Conservation (phyloP, 2,329 filamentous ascomycete genomes). For the Acephala macrosclerotiorum region DNA sequence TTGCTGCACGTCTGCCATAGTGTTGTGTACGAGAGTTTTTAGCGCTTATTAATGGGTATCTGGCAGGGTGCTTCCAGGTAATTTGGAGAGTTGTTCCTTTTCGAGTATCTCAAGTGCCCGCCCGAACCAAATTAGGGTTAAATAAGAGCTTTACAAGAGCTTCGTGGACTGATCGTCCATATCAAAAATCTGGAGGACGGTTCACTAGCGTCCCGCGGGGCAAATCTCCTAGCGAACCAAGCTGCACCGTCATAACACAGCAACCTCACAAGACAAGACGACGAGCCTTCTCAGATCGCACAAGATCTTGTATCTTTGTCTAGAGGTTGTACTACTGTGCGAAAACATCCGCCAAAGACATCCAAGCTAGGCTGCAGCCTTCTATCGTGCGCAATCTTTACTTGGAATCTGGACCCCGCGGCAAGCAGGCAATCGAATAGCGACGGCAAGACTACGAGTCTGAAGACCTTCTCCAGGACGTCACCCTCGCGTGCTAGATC, state of each 20-base stretch:
- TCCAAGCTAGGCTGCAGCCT: background rate
- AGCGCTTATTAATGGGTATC: background rate
- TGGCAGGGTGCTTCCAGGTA: background rate
- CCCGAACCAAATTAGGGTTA: background rate
- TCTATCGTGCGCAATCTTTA: background rate
- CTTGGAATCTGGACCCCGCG: background rate
- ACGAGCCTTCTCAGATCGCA: background rate
- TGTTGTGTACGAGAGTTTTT: background rate
- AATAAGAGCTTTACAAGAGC: constrained; percentile 1
- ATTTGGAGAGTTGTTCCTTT: background rate
- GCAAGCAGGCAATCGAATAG: background rate
- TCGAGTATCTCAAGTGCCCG: background rate
- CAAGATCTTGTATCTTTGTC: background rate
- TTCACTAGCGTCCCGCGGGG: constrained; percentile 37
- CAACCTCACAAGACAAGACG: constrained; percentile 20
- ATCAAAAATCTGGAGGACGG: constrained; percentile 28
- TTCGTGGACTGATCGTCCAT: constrained; percentile 10
- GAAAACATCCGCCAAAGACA: background rate
- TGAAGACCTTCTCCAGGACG: background rate
- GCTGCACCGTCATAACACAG: constrained; percentile 24
- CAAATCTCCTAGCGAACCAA: constrained; percentile 31
- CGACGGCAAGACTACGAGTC: constrained; percentile 1
- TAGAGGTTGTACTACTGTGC: background rate
- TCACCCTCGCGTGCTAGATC: background rate
- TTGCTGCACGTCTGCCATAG: constrained; percentile 77